Base-by-base conservation (phyloP, 768 basidiomycete genomes). In the Tylopilus subfusipes region DNA sequence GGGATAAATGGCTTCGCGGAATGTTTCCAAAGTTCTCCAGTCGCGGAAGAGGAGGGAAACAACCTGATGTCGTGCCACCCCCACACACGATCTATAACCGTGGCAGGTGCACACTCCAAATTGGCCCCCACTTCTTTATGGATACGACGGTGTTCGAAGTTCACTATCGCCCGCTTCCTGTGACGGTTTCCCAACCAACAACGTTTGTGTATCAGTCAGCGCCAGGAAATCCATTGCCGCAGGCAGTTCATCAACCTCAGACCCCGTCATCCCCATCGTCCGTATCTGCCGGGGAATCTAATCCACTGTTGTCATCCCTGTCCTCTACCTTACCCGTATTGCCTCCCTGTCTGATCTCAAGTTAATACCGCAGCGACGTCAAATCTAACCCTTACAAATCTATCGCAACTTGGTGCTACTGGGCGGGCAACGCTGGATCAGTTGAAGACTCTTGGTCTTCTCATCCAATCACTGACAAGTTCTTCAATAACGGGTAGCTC, bases 71-170 rank as follows among this genome's bases (percentile, higher is more conserved):
- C 21, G 66, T 72, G 24, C 82, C 82, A 38, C 86, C 86, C 3
- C 82, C 86, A 0, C 86, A 90, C 64, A 84, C 80, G 1, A 79
- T 84, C 51, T 81, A 82, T 59, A 76, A 75, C 30, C 76, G 85
- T 33, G 88, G 88, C 42, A 81, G 76, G 63, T 91, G 84, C 66
- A 81, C 85, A 51, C 68, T 93, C 34, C 77, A 82, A 60, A 82
- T 93, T 30, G 90, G 90, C 6, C 90, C 90, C 14, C 88, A 90
- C 67, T 71, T 75, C 25, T 92, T 92, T 62, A 64, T 74, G 31
- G 81, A 84, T 22, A 90, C 88, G 0, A 74, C 78, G 0, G 74
- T 93, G 55, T 90, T 83, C 58, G 88, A 92, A 70, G 85, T 87
- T 10, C 79, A 84, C 63, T 91, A 90, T 68, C 75, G 83, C 19